Conservation (phyloP, 2,329 filamentous ascomycete species). For the Podosphaera fusca region DNA sequence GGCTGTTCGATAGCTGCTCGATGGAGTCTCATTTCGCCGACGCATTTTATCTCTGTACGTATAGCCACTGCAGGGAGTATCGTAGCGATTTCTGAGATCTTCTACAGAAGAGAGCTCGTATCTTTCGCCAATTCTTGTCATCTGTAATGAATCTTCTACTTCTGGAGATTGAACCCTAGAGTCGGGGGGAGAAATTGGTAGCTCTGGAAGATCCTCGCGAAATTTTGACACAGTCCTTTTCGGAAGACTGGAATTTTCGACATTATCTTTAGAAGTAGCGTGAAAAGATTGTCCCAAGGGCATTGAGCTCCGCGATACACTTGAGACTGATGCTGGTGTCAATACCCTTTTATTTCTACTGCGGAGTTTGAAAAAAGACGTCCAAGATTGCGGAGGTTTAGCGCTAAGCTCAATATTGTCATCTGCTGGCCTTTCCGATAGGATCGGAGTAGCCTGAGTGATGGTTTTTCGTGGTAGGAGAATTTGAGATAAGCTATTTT, state of each 20-base stretch:
- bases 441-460: background rate
- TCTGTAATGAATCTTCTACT: constrained; percentile 19
- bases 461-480: background rate
- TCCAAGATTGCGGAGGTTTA: constrained; percentile 26
- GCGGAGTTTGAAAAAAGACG: constrained; percentile 42
- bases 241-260: constrained; percentile 24
- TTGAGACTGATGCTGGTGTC: constrained; percentile 61
- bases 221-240: constrained; percentile 78
- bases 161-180: constrained; percentile 64
- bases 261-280: constrained; percentile 11
- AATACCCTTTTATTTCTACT: constrained; percentile 28
- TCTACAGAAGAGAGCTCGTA: constrained; percentile 9
- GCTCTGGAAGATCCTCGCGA: constrained; percentile 72
- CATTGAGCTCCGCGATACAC: constrained; percentile 79
- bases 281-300: constrained; percentile 15
- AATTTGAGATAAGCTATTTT: background rate
- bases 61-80: constrained; percentile 24
- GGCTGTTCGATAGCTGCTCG: constrained; percentile 19
- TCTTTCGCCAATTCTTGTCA: constrained; percentile 6
- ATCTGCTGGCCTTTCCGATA: background rate
- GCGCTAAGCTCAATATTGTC: background rate
- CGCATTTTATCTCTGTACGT: constrained; percentile 19
- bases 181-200: constrained; percentile 64
- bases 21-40: constrained; percentile 21
- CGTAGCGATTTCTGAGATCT: constrained; percentile 21